Evolutionary conservation across 108 stramenopile species (phyloP), one percentile per base, ranked within the genome.

Genomic region (Skeletonema costatum): DNA sequence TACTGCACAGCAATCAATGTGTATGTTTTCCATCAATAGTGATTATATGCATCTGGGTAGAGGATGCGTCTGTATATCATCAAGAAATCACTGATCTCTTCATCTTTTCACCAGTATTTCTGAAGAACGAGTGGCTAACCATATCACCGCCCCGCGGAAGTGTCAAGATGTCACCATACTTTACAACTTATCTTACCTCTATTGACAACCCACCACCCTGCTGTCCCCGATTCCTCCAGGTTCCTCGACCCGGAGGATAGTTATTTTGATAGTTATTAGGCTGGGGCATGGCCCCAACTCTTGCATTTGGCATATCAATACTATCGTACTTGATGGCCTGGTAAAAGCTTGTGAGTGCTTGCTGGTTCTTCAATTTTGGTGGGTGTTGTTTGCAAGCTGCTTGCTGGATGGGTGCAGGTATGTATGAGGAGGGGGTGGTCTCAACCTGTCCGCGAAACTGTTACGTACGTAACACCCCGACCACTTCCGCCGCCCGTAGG

Each of bases 281-380:
- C 78, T 88, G 89, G 73, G 91, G 91, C 87, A 90, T 87, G 35
- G 86, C 87, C 82, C 91, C 91, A 58, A 92, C 91, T 81, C 86
- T 85, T 59, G 90, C 80, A 56, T 56, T 56, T 56, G 53, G 53
- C 53, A 56, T 56, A 21, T 25, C 53, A 21, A 25, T 56, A 46
- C 5, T 25, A 25, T 25, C 25, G 25, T 25, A 46, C 5, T 29
- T 56, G 53, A 56, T 56, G 53, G 53, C 25, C 25, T 9, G 9
- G 10, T 25, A 4, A 5, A 17, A 21, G 13, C 11, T 36, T 36
- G 6, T 8, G 36, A 25, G 25, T 25, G 25, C 25, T 25, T 0
- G 25, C 25, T 25, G 25, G 25, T 25, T 25, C 36, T 36, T 36
- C 1, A 36, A 35, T 35, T 35, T 35, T 35, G 4, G 5, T 35